Conservation (phyloP, 495 filamentous ascomycete species). For the Neurospora sp. region DNA sequence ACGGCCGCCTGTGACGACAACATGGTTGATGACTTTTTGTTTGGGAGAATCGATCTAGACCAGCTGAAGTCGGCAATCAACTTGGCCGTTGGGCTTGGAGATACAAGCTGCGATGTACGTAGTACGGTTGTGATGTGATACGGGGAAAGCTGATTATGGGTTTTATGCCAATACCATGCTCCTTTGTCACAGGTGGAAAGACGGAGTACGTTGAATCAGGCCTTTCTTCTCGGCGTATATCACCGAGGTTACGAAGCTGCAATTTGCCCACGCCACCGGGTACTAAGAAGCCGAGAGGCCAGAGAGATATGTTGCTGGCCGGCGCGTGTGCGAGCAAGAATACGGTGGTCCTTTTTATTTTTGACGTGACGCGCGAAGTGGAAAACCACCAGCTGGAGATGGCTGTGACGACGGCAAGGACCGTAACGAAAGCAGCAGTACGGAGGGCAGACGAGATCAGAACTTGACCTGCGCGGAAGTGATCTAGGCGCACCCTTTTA, state of each 20-base stretch:
- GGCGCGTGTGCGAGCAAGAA: not conserved
- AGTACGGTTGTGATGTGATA: constrained; percentile 1
- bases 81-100: not conserved
- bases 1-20: constrained; percentile 50
- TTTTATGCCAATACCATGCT: constrained; percentile 23
- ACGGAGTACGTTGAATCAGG: constrained; percentile 7
- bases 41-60: constrained; percentile 1
- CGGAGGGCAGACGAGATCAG: not conserved
- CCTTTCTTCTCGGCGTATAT: constrained; percentile 4
- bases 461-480: not conserved
- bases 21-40: constrained; percentile 40
- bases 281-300: not conserved
- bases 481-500: not conserved
- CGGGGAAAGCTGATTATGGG: constrained; percentile 2
- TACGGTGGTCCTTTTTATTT: not conserved
- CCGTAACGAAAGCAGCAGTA: not conserved
- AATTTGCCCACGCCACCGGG: constrained; percentile 3
- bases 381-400: not conserved
- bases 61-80: constrained; percentile 7
- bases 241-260: constrained; percentile 17
- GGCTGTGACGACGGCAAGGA: not conserved
- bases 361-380: not conserved
- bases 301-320: not conserved
- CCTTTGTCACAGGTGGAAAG: constrained; percentile 14
- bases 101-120: constrained; percentile 1